Conservation (phyloP, 2,329 filamentous ascomycete genomes). For the Fusarium musae region DNA sequence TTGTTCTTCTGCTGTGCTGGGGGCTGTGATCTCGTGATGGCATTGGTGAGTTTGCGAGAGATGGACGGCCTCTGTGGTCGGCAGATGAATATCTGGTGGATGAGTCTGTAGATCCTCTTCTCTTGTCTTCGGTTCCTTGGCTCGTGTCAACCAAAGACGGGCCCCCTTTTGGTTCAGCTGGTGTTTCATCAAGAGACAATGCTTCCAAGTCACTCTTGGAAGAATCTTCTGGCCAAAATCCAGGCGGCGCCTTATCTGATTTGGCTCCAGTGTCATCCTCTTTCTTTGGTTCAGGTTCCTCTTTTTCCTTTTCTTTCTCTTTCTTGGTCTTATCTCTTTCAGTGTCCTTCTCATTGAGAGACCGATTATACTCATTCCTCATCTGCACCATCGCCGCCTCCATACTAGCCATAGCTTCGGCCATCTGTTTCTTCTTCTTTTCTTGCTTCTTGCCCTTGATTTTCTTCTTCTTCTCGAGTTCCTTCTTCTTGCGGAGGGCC, state of each 20-base stretch:
- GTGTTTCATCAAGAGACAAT: constrained; percentile 2
- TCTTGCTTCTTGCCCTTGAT: constrained; percentile 41
- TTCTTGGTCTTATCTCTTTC: constrained; percentile 17
- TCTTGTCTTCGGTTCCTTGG: constrained; percentile 21
- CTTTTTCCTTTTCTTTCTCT: constrained; percentile 6
- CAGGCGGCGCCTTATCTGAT: constrained; percentile 21
- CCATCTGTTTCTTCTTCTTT: constrained; percentile 37
- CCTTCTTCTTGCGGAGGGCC: constrained; percentile 44
- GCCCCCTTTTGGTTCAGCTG: constrained; percentile 6
- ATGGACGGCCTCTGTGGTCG: background rate
- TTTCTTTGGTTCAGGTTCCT: constrained; percentile 6
- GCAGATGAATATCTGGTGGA: background rate
- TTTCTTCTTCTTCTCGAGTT: constrained; percentile 43
- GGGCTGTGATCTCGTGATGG: constrained; percentile 5
- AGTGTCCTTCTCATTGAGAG: constrained; percentile 30
- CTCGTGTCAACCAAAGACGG: constrained; percentile 5
- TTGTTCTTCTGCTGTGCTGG: constrained; percentile 10
- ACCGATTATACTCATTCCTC: constrained; percentile 36
- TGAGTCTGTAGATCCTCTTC: background rate
- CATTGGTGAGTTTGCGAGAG: constrained; percentile 1
- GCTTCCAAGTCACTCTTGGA: constrained; percentile 30
- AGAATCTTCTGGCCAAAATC: constrained; percentile 38
- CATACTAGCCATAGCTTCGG: constrained; percentile 43
- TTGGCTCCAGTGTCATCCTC: constrained; percentile 13
- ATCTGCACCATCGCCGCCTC: constrained; percentile 42